Evolutionary conservation across 495 filamentous ascomycete species (phyloP).

Genomic region (Neurospora tetraspora): DNA sequence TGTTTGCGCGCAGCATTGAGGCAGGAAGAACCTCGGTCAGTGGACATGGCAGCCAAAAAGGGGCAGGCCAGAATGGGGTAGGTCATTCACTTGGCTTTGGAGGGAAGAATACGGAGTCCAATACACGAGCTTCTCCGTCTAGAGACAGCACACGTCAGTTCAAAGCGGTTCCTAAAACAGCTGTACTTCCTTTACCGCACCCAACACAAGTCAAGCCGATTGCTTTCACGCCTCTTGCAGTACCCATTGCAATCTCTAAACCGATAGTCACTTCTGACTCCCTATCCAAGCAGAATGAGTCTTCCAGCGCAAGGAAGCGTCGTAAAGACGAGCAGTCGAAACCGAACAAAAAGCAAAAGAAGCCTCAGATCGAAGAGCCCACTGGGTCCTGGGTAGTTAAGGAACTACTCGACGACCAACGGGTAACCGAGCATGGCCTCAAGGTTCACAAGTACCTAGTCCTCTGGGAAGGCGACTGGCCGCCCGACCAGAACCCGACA

Average conservation of each 20-base stretch:
- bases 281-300: not conserved
- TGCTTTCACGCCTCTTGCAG: not conserved
- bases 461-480: conserved; percentile 40
- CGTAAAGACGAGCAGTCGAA: not conserved
- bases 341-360: conserved; percentile 3
- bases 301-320: not conserved
- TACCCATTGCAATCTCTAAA: not conserved
- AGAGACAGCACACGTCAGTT: not conserved
- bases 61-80: not conserved
- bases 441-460: conserved; percentile 31
- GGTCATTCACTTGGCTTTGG: not conserved
- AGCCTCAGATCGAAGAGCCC: not conserved
- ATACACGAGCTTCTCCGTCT: not conserved
- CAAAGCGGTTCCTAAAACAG: not conserved
- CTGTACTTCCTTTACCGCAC: not conserved
- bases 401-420: conserved; percentile 25
- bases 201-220: not conserved
- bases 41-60: not conserved
- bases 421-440: conserved; percentile 9
- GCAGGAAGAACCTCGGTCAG: not conserved
- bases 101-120: not conserved
- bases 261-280: not conserved
- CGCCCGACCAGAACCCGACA: conserved; percentile 32
- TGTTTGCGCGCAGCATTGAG: not conserved
- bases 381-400: conserved; percentile 27